Evolutionary conservation across 2,329 filamentous ascomycete genomes (phyloP).

Genomic region (Fusarium graminum): DNA sequence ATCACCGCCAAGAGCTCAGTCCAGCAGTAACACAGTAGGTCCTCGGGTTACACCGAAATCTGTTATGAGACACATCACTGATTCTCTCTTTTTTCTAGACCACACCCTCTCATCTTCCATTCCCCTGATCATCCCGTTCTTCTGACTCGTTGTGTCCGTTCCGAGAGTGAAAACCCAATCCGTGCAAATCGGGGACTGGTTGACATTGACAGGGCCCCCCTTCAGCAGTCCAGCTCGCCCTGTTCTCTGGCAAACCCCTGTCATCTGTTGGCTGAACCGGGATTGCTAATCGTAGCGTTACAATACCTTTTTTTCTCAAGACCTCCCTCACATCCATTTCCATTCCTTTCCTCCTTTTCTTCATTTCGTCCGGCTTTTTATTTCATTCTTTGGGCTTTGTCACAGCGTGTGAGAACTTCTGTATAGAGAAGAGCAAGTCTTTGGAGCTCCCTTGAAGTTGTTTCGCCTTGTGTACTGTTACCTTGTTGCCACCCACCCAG

Average conservation of each 20-base stretch:
- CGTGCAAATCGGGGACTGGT: conserved; percentile 3
- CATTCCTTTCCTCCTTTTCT: conserved; percentile 18
- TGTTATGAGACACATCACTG: conserved; percentile 23
- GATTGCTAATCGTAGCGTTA: conserved; percentile 38
- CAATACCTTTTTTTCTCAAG: conserved; percentile 32
- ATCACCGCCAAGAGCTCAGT: conserved; percentile 26
- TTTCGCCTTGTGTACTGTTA: conserved; percentile 6
- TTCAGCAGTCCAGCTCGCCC: conserved; percentile 25
- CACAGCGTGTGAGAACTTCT: conserved; percentile 12
- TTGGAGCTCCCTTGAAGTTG: not conserved
- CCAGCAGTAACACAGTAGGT: conserved; percentile 16
- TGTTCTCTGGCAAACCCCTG: conserved; percentile 22
- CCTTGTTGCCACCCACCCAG: conserved; percentile 22
- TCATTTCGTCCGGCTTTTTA: conserved; percentile 3
- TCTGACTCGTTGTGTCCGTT: conserved; percentile 30
- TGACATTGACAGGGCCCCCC: conserved; percentile 1
- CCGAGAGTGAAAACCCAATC: conserved; percentile 7
- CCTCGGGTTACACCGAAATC: not conserved
- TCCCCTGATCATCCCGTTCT: conserved; percentile 36
- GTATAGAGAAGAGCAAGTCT: not conserved
- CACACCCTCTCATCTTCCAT: conserved; percentile 22
- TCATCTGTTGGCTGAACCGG: conserved; percentile 33
- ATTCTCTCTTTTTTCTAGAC: conserved; percentile 8
- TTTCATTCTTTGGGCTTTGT: conserved; percentile 13
- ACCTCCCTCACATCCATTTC: conserved; percentile 24